Base-by-base conservation (phyloP, 768 basidiomycete species). In the Suillus placidus region DNA sequence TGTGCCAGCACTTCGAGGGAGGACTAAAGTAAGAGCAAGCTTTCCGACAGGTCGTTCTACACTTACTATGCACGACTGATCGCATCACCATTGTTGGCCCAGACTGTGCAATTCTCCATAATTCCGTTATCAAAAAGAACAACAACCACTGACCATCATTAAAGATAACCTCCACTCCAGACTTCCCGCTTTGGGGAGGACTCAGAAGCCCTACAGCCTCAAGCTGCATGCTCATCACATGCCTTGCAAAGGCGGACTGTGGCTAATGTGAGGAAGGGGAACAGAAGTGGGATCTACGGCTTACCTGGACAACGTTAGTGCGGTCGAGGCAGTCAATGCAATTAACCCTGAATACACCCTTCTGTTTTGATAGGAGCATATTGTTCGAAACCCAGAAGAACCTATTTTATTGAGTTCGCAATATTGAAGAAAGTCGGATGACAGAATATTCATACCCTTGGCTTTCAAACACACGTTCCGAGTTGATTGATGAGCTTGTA, bases 81-180 rank as follows among this genome's bases (percentile, higher is more conserved):
- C 6, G 94, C 91, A 74, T 99, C 97, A 0, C 97, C 97, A 70
- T 99, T 99, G 73, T 99, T 97, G 2, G 97, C 97, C 97, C 97
- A 99, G 20, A 94, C 93, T 93, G 66, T 30, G 54, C 45, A 66
- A 42, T 2, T 60, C 40, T 60, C 40, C 1, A 12, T 20, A 13
- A 42, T 6, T 7, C 26, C 18, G 18, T 13, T 13, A 20, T 12
- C 30, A 60, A 42, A 58, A 60, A 30, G 57, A 58, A 58, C 16
- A 8, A 30, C 38, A 10, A 30, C 40, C 18, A 69, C 76, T 49
- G 61, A 92, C 92, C 87, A 74, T 93, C 87, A 68, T 94, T 96
- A 74, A 96, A 93, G 20, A 87, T 84, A 20, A 86, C 69, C 70
- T 97, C 94, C 63, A 86, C 84, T 57, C 87, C 89, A 47, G 84